Conservation (phyloP, 1,284 basidiomycete genomes). For the Cystobasidium sp. region DNA sequence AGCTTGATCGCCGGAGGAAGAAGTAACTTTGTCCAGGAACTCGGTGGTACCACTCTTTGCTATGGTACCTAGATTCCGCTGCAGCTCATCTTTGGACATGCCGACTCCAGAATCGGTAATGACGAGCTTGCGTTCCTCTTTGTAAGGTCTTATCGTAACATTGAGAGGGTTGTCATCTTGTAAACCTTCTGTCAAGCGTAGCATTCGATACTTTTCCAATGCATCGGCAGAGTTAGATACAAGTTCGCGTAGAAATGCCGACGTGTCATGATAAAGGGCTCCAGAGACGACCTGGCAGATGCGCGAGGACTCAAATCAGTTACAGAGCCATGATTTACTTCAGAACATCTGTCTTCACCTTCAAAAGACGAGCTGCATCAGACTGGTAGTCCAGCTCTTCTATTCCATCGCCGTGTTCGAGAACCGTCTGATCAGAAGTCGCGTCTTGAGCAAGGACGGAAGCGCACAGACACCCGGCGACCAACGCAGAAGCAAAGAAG, state of each 20-base stretch:
- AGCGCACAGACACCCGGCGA: not conserved
- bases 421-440: not conserved
- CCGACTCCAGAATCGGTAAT: constrained; percentile 85
- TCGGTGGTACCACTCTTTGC: constrained; percentile 93
- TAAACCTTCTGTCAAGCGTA: constrained; percentile 78
- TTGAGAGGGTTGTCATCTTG: constrained; percentile 74
- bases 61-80: constrained; percentile 75
- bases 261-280: constrained; percentile 61
- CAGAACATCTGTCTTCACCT: constrained; percentile 79
- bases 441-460: constrained; percentile 2
- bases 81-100: constrained; percentile 84
- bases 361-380: constrained; percentile 85
- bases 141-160: constrained; percentile 73
- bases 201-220: constrained; percentile 85
- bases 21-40: constrained; percentile 81
- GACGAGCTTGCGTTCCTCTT: constrained; percentile 24
- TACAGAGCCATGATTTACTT: constrained; percentile 48
- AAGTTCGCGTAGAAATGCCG: constrained; percentile 85
- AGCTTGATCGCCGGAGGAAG: constrained; percentile 60
- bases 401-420: not conserved
- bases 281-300: constrained; percentile 63
- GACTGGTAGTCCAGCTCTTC: constrained; percentile 64
- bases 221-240: constrained; percentile 94
- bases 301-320: not conserved
- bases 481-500: not conserved